Conservation (phyloP, 306 rosid genomes). For the Fragaria ananassa region DNA sequence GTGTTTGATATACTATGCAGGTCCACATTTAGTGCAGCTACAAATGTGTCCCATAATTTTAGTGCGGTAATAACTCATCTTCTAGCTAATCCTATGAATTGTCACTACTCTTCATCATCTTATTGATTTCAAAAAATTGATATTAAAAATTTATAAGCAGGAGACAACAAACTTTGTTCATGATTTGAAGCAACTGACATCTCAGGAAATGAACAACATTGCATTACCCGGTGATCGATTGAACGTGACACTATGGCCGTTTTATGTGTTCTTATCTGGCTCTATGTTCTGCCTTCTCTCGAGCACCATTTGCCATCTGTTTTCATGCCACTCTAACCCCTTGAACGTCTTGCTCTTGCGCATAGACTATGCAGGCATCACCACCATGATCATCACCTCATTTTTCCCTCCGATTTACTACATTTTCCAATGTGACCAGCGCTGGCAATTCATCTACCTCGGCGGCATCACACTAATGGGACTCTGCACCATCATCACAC, state of each 20-base stretch:
- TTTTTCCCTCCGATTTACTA: conserved; percentile 94
- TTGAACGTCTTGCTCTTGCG: conserved; percentile 55
- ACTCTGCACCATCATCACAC: conserved; percentile 55
- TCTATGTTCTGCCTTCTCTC: conserved; percentile 94
- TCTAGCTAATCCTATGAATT: neutral
- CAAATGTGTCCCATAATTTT: conserved; percentile 58
- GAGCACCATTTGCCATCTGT: conserved; percentile 91
- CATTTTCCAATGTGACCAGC: conserved; percentile 78
- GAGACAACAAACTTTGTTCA: conserved; percentile 45
- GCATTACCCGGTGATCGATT: neutral
- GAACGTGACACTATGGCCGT: conserved; percentile 69
- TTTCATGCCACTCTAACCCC: conserved; percentile 72
- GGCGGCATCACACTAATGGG: conserved; percentile 86
- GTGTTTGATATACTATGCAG: conserved; percentile 32
- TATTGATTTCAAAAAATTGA: neutral
- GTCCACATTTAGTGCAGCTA: conserved; percentile 46
- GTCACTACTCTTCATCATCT: neutral
- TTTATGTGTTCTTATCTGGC: conserved; percentile 79
- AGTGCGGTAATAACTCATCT: conserved; percentile 36
- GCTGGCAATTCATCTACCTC: conserved; percentile 77
- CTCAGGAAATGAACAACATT: conserved; percentile 31
- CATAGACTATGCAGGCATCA: conserved; percentile 77
- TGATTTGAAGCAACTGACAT: too few species aligned
- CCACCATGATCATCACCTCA: conserved; percentile 90
- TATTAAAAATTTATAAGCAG: conserved; percentile 31